Percentiles rank a stretch among this genome's conserved stretches.
Evolutionary conservation across 371 early-diverging fungal genomes (phyloP).

Genomic region (Rhizopus sp.): DNA sequence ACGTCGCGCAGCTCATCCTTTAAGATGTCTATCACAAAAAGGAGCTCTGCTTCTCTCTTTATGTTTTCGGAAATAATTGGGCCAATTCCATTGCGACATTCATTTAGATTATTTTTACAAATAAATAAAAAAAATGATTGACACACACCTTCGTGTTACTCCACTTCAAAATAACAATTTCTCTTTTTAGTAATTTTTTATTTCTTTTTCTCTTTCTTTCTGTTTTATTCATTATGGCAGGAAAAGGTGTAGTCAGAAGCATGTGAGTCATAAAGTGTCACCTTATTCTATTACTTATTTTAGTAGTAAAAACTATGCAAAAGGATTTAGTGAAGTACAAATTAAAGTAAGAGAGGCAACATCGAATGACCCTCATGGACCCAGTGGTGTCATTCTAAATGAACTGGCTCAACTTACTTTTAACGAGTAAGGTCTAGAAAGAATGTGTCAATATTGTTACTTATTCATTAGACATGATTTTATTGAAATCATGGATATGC

Average conservation of each 20-base stretch:
- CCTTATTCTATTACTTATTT: not conserved
- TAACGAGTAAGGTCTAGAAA: constrained; percentile 74
- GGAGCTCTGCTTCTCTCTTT: too few species aligned
- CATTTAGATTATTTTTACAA: too few species aligned
- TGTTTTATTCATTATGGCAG: constrained; percentile 18
- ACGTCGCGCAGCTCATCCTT: too few species aligned
- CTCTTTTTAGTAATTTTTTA: not conserved
- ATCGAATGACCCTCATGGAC: constrained; percentile 89
- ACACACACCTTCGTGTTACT: too few species aligned
- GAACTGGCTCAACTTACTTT: constrained; percentile 88
- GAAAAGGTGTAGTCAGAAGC: constrained; percentile 34
- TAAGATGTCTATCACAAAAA: too few species aligned
- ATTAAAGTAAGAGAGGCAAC: constrained; percentile 95
- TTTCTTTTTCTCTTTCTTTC: not conserved
- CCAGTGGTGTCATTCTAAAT: constrained; percentile 84
- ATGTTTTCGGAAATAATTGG: too few species aligned
- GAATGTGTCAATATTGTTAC: not conserved
- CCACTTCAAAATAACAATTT: too few species aligned
- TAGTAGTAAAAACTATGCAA: constrained; percentile 91
- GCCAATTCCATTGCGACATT: too few species aligned
- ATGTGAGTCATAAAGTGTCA: constrained; percentile 20
- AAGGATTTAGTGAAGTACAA: constrained; percentile 95
- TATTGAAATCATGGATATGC: constrained; percentile 95
- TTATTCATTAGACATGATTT: constrained; percentile 76
- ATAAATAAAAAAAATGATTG: too few species aligned